phyloP scores from a whole-genome alignment of 1,284 basidiomycete genomes.

The Austroboletus novae-zelandiae region DNA sequence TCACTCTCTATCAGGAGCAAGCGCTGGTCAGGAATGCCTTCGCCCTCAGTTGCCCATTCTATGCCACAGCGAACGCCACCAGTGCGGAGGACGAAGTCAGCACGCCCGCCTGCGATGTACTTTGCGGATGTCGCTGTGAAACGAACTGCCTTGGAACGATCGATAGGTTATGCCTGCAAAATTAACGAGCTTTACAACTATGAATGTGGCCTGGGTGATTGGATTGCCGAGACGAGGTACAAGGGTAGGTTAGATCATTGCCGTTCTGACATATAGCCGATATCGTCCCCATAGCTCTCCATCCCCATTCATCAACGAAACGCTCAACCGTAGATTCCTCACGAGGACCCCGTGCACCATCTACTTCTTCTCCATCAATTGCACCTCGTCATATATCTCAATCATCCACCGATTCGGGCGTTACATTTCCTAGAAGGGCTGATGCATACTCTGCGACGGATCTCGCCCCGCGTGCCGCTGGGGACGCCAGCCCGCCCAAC shows the following conservation, averaged over 20 bases:
- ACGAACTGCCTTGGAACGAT: slow-evolving; percentile 69
- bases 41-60: slow-evolving; percentile 32
- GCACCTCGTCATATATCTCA: slow-evolving; percentile 65
- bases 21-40: slow-evolving; percentile 41
- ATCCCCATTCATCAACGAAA: slow-evolving; percentile 28
- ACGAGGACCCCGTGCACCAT: slow-evolving; percentile 28
- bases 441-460: slow-evolving; percentile 78
- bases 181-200: slow-evolving; percentile 79
- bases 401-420: slow-evolving; percentile 68
- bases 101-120: slow-evolving; percentile 73
- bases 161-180: slow-evolving; percentile 74
- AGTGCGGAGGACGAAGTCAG: slow-evolving; percentile 42
- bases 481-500: slow-evolving; percentile 47
- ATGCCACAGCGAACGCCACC: slow-evolving; percentile 17
- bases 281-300: slow-evolving; percentile 19
- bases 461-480: slow-evolving; percentile 47
- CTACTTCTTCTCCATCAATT: slow-evolving; percentile 35
- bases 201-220: slow-evolving; percentile 78
- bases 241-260: slow-evolving; percentile 44
- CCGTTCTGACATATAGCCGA: slow-evolving; percentile 10
- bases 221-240: slow-evolving; percentile 59
- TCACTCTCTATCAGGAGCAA: slow-evolving; percentile 29
- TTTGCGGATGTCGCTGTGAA: slow-evolving; percentile 64
- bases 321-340: slow-evolving; percentile 24
- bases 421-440: slow-evolving; percentile 72